Base-by-base conservation (phyloP, 495 filamentous ascomycete genomes). In the Chaetomium cochliodes region DNA sequence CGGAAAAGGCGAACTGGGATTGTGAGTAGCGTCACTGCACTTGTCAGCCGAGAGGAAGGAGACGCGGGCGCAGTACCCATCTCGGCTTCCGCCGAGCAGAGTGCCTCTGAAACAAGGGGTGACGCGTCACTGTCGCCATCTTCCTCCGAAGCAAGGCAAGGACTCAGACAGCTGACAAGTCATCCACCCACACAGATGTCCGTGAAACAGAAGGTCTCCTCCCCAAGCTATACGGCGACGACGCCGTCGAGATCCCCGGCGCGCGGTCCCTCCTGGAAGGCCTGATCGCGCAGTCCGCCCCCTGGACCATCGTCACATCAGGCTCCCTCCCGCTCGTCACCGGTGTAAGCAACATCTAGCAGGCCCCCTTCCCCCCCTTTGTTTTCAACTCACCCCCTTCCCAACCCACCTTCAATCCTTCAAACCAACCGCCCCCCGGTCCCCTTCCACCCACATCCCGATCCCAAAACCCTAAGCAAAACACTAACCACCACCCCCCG, bases 291-390 rank as follows among this genome's bases (percentile, higher is more conserved):
- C 67, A 77, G 39, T 73, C 79, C 52, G 87, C 84, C 0, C 86
- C 85, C 52, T 98, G 94, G 94, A 89, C 90, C 26, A 93, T 98
- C 63, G 93, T 97, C 11, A 98, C 94, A 6, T 93, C 89, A 2
- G 94, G 94, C 28, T 93, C 92, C 0, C 79, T 82, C 49, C 89
- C 92, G 5, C 83, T 98, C 16, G 86, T 97, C 5, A 84, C 84
- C 22, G 93, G 92, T 53, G 71, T 73, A 65, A 16, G 70, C 39
- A 37, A 37, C 33, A 37, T 12, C 33, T 8, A 37, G 11, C 33
- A 37, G 11, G 3, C 30, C 33, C 33, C 5, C 3, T 8, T 12
- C 5, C 33, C 33, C 33, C 3, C 33, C 33, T 37, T 37, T 22
- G 18, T 18, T 16, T 5, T 28, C 5, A 37, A 26, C 25, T 8